These are phyloP conservation scores for Bruguiera sexangula DNA, from an alignment of 345 rosid genomes.

Conservation along the genomic window DNA sequence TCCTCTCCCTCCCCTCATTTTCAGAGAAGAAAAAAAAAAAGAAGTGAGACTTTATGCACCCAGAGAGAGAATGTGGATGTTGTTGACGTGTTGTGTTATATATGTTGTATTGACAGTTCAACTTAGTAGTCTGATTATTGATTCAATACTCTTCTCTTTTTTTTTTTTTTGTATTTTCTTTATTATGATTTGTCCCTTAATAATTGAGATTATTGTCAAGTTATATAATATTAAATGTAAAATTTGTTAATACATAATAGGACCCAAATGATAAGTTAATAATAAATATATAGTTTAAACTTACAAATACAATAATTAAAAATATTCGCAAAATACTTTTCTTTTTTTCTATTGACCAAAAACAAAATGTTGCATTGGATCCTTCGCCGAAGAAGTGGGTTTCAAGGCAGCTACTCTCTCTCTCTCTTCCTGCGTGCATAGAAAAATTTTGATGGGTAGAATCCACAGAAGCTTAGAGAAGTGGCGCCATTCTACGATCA, in stretches of 20 bases:
- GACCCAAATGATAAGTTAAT: too few species aligned
- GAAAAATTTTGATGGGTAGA: conserved; percentile 28
- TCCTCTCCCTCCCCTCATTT: conserved; percentile 4
- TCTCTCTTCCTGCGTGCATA: conserved; percentile 8
- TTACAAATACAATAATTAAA: too few species aligned
- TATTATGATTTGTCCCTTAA: too few species aligned
- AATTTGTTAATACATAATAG: too few species aligned
- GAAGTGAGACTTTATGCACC: conserved; percentile 24
- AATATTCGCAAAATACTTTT: too few species aligned
- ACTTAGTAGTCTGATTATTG: too few species aligned
- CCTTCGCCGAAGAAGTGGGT: conserved; percentile 65
- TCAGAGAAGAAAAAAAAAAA: not conserved
- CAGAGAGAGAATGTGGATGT: conserved; percentile 16
- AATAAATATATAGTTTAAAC: too few species aligned
- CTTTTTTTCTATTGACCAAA: too few species aligned
- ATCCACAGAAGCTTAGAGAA: conserved; percentile 29
- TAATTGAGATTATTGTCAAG: too few species aligned
- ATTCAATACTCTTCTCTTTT: too few species aligned
- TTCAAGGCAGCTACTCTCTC: conserved; percentile 17
- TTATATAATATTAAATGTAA: too few species aligned
- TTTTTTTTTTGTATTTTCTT: too few species aligned
- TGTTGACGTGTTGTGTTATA: conserved; percentile 10
- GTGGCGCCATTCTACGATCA: not conserved
- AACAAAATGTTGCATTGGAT: conserved; percentile 56
- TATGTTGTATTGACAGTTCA: conserved; percentile 38